phyloP scores from a whole-genome alignment of 1,139 yeast genomes.

The Taphrina wiesneri region DNA sequence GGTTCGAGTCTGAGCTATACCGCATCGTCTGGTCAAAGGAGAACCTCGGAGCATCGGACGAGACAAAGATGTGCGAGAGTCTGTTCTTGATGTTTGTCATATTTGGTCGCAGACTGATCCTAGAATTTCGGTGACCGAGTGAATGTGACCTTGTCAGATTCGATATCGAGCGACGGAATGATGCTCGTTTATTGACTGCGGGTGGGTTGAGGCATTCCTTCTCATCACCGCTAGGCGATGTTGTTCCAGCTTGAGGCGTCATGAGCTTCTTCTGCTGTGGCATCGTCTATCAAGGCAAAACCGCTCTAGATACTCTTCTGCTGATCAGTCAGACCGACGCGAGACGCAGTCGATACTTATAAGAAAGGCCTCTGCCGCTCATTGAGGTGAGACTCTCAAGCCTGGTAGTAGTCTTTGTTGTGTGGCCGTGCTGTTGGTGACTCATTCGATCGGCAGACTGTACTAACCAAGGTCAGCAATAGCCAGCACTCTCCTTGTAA shows the following conservation, averaged over 20 bases:
- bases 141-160: not conserved
- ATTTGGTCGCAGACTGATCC: slow-evolving; percentile 11
- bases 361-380: not conserved
- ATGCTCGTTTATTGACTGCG: not conserved
- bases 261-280: not conserved
- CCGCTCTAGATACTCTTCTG: too few species aligned
- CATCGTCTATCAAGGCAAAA: not conserved
- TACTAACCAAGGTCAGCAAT: too few species aligned
- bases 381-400: too few species aligned
- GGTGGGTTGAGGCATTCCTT: not conserved
- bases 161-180: not conserved
- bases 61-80: slow-evolving; percentile 13
- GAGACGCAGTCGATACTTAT: not conserved
- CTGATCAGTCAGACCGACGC: not conserved
- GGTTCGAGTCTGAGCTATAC: not conserved
- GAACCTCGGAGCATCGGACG: slow-evolving; percentile 2
- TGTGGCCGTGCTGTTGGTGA: too few species aligned
- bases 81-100: slow-evolving; percentile 7
- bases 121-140: not conserved
- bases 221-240: not conserved
- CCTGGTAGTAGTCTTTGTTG: not conserved
- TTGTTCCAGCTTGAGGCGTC: not conserved
- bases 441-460: too few species aligned
- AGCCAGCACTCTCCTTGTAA: not conserved
- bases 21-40: not conserved